Evolutionary conservation across 345 rosid genomes (phyloP), one percentile per base, ranked within the genome.

Genomic region (Brassica carinata): DNA sequence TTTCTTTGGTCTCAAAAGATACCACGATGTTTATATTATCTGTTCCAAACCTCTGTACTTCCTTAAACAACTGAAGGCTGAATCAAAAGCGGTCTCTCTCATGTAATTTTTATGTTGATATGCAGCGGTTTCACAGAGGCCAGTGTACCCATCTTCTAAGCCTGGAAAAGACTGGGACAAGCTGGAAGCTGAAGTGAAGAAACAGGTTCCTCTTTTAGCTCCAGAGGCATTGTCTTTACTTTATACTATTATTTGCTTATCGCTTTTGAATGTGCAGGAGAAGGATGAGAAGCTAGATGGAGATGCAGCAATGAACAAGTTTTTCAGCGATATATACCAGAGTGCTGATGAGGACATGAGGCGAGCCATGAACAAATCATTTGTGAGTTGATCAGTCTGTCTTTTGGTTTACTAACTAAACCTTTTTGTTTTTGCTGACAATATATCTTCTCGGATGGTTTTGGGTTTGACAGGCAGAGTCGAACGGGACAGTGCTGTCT

Each of bases 301-400:
- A 26, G 92, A 92, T 85, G 97, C 93, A 45, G 95, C 84, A 15
- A 75, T 89, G 83, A 89, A 90, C 83, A 92, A 87, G 84, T 83
- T 90, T 72, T 90, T 89, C 89, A 87, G 85, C 18, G 91, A 85
- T 0, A 92, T 92, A 59, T 91, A 85, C 79, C 82, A 68, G 58
- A 83, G 80, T 80, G 95, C 90, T 0, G 90, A 89, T 76, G 97
- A 90, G 66, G 95, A 92, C 72, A 80, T 76, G 53, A 87, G 94
- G 81, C 85, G 90, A 77, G 97, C 97, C n/a, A 92, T 92, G 96
- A 79, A 77, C 67, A 92, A 92, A 82, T 91, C 97, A 74, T 90
- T 90, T 78, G 96, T 91, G 76, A 86, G 94, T 15, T 23, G 11
- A 17, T 65, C 62, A 11, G 3, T 79, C 62, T 40, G 53, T 40